Base-by-base conservation (phyloP, 2,329 filamentous ascomycete species). In the Aspergillus flavus region DNA sequence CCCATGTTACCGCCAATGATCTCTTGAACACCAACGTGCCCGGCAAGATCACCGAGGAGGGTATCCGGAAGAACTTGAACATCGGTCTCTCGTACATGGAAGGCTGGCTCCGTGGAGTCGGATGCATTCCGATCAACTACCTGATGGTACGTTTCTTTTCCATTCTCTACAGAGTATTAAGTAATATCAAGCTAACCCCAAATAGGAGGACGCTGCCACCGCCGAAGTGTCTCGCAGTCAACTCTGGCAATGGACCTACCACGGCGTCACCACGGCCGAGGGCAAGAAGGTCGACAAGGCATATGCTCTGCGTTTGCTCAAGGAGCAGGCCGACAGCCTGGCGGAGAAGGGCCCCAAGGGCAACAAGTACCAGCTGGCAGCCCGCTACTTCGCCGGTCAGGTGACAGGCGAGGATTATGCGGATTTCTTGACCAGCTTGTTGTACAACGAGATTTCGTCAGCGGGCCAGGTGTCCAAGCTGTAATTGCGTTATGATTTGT, bases 1-100 rank as follows among this genome's bases (percentile, higher is more conserved):
- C 97, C 64, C 82, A 87, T 74, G 89, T 99, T 74, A 89, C 89
- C 54, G 89, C 89, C 73, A 96, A 95, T 73, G 95, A 98, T 75
- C 86, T 99, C 59, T 87, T 98, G 64, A 98, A 98, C 86, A 98
- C 97, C 91, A 98, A 98, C 74, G 91, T 98, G 1, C 93, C 94
- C 7, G 95, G 95, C 30, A 86, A 88, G 77, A 86, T 99, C 77
- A 97, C 94, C 71, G 94, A 98, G 80, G 93, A 90, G 6, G 95
- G 95, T 62, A 97, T 99, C 82, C 89, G 92, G 76, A 97, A 97
- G 89, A 99, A 98, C 84, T 85, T 99, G 68, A 94, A 93, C 82
- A 98, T 99, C 69, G 95, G 94, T 45, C 87, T 99, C 6, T 91
- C 91, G 58, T 99, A 99, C 82, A 99, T 98, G 94, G 95, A 99